These are phyloP conservation scores for Sphagnum contortum DNA, from an alignment of 225 moss, liverwort and hornwort species.

Conservation along the genomic window DNA sequence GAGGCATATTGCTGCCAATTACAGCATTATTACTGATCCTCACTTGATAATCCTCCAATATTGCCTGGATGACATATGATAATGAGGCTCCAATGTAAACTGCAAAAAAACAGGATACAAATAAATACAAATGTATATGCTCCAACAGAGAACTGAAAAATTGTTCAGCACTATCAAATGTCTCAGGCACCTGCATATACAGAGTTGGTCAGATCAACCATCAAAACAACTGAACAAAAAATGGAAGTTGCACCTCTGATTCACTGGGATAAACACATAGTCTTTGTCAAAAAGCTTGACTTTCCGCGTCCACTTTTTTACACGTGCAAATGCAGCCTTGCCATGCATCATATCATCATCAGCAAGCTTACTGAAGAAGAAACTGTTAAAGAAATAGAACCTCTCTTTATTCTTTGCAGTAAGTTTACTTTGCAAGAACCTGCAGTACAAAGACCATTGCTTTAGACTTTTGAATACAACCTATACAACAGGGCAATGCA, in stretches of 20 bases:
- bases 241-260: conserved; percentile 36
- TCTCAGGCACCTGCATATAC: no score
- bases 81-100: conserved; percentile 59
- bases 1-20: no score
- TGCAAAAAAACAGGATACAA: conserved; percentile 12
- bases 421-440: conserved; percentile 38
- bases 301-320: conserved; percentile 62
- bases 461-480: no score
- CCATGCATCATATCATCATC: conserved; percentile 21
- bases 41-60: conserved; percentile 28
- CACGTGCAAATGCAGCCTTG: conserved; percentile 44
- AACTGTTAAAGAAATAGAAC: conserved; percentile 54
- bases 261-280: conserved; percentile 50
- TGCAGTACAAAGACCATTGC: conserved; percentile 3
- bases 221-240: not conserved
- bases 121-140: no score
- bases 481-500: no score
- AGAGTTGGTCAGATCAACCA: no score
- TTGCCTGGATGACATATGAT: conserved; percentile 57
- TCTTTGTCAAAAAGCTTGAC: conserved; percentile 49
- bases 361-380: conserved; percentile 57
- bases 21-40: conserved; percentile 1
- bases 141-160: no score
- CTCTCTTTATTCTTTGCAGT: conserved; percentile 19
- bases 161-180: no score